phyloP scores from a whole-genome alignment of 768 basidiomycete species.

The Aureoboletus auriporus region DNA sequence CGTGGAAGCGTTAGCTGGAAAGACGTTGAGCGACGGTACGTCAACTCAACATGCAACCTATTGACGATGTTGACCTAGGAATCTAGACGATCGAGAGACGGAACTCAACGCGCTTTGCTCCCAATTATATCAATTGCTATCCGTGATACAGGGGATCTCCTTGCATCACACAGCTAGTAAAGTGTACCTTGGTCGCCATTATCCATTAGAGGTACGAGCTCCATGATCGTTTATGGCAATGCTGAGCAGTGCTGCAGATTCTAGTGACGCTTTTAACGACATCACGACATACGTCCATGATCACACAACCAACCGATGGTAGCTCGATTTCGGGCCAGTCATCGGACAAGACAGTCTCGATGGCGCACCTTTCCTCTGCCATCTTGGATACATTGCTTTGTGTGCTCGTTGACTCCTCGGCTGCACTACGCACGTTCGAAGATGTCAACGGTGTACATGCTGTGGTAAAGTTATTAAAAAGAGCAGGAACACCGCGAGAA shows the following conservation, averaged over 20 bases:
- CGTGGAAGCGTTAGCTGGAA: conserved; percentile 48
- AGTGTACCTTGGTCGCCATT: conserved; percentile 60
- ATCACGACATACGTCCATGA: conserved; percentile 56
- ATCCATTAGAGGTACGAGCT: conserved; percentile 57
- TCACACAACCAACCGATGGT: conserved; percentile 14
- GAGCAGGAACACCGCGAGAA: conserved; percentile 80
- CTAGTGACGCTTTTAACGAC: conserved; percentile 67
- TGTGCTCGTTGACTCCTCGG: conserved; percentile 81
- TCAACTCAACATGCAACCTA: conserved; percentile 1
- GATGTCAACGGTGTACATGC: conserved; percentile 70
- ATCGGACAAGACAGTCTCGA: conserved; percentile 19
- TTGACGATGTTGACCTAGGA: conserved; percentile 1
- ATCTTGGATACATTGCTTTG: conserved; percentile 84
- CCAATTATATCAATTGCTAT: conserved; percentile 57
- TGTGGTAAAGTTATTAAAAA: conserved; percentile 84
- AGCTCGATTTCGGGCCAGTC: conserved; percentile 5
- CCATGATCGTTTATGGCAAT: not conserved
- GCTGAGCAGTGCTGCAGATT: conserved; percentile 42
- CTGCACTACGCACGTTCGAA: conserved; percentile 76
- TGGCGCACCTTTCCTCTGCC: conserved; percentile 58
- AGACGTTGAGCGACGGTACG: conserved; percentile 42
- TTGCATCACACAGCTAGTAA: conserved; percentile 71
- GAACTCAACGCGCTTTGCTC: conserved; percentile 47
- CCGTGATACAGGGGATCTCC: conserved; percentile 71
- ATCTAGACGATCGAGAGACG: conserved; percentile 38